These are phyloP conservation scores for Dichotomopilus funicola DNA, from an alignment of 2,329 filamentous ascomycete species.

Conservation along the genomic window DNA sequence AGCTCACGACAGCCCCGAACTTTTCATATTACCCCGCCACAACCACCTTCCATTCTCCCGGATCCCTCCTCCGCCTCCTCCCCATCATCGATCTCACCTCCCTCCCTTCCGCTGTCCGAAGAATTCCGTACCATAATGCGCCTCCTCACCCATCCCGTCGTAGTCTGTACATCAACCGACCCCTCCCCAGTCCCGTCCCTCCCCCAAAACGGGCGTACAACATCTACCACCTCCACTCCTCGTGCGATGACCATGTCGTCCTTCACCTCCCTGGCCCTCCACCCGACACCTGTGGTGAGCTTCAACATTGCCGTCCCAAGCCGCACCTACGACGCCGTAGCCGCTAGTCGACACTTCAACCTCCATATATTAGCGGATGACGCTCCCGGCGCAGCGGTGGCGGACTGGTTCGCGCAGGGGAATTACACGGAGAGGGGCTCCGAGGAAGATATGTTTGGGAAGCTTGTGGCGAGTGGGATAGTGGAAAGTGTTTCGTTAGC, in stretches of 20 bases:
- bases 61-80: constrained; percentile 21
- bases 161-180: constrained; percentile 48
- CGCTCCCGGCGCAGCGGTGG: constrained; percentile 41
- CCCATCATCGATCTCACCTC: neutral
- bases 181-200: neutral
- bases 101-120: constrained; percentile 28
- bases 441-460: constrained; percentile 31
- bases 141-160: constrained; percentile 47
- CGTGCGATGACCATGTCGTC: constrained; percentile 56
- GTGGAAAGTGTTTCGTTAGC: too few relatives aligned
- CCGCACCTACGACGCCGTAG: constrained; percentile 48
- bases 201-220: neutral
- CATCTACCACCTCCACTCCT: constrained; percentile 22
- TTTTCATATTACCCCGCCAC: constrained; percentile 24
- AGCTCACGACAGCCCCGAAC: neutral
- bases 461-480: constrained; percentile 21
- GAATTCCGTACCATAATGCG: constrained; percentile 49
- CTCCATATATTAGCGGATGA: constrained; percentile 48
- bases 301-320: constrained; percentile 54
- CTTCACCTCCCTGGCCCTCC: constrained; percentile 48
- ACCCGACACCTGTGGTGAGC: constrained; percentile 45
- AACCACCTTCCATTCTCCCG: constrained; percentile 32
- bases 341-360: constrained; percentile 41
- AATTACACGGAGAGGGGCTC: constrained; percentile 32
- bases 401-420: constrained; percentile 46